These are phyloP conservation scores for Sodiomyces alkalinus DNA, from an alignment of 2,329 filamentous ascomycete species.

Conservation along the genomic window DNA sequence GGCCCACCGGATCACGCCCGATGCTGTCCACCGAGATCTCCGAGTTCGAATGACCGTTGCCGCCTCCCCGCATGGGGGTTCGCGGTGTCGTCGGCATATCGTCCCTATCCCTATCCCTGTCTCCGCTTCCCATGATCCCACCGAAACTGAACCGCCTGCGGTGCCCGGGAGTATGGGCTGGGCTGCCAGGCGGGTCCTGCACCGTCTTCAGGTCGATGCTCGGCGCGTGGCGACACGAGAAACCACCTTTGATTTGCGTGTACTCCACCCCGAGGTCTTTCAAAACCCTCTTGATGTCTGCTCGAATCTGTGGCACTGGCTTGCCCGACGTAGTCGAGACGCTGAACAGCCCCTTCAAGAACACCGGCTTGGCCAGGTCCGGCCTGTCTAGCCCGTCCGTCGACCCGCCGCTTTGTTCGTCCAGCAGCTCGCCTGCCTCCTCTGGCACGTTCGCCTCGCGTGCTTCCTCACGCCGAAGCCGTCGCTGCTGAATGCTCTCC, in stretches of 20 bases:
- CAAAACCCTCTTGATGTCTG: conserved; percentile 81
- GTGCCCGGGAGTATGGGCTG: conserved; percentile 42
- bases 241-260: conserved; percentile 83
- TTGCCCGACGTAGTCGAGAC: conserved; percentile 93
- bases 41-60: conserved; percentile 73
- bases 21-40: conserved; percentile 70
- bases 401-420: conserved; percentile 43
- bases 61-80: conserved; percentile 32
- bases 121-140: conserved; percentile 39
- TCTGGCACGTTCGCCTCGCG: conserved; percentile 71
- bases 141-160: conserved; percentile 74
- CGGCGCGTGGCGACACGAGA: conserved; percentile 74
- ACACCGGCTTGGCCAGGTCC: conserved; percentile 84
- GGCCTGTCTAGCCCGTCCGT: conserved; percentile 49
- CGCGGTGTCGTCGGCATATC: conserved; percentile 37
- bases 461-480: conserved; percentile 56
- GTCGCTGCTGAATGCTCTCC: conserved; percentile 82
- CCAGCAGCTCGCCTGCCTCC: conserved; percentile 73
- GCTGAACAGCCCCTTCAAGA: conserved; percentile 90
- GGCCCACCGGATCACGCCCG: conserved; percentile 32
- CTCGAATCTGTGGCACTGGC: conserved; percentile 68
- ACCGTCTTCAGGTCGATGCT: conserved; percentile 77
- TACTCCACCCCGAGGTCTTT: conserved; percentile 82
- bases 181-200: conserved; percentile 46
- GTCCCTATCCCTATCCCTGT: conserved; percentile 55